Percentiles rank a stretch among this genome's conserved stretches.
phyloP scores from a whole-genome alignment of 305 asterid genomes.

The Fraxinus latifolia region DNA sequence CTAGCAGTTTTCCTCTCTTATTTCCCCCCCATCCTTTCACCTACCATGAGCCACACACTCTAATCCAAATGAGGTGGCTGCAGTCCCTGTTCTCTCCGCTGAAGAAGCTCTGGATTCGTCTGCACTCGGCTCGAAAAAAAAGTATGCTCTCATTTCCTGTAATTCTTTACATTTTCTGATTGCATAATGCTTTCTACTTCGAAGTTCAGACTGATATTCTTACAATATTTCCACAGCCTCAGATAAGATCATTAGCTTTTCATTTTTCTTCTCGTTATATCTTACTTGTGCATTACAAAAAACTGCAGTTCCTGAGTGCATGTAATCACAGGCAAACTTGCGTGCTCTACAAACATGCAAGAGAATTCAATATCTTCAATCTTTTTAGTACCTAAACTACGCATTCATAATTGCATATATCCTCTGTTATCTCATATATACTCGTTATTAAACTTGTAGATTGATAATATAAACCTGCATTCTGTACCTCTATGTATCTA shows the following conservation, averaged over 20 bases:
- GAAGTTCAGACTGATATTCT: background rate
- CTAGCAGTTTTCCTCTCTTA: constrained; percentile 30
- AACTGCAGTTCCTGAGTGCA: background rate
- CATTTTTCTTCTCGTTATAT: background rate
- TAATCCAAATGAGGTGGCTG: constrained; percentile 80
- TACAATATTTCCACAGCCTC: background rate
- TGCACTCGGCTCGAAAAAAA: constrained; percentile 67
- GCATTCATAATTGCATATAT: background rate
- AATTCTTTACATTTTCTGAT: background rate
- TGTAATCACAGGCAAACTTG: background rate
- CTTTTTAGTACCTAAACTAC: background rate
- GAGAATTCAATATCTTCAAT: background rate
- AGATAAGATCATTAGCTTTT: background rate
- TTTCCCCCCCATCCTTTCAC: constrained; percentile 31
- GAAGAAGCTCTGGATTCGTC: constrained; percentile 81
- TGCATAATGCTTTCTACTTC: background rate
- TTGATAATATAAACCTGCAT: background rate
- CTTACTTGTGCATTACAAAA: background rate
- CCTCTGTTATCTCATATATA: background rate
- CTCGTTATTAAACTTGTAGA: background rate
- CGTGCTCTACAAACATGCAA: background rate
- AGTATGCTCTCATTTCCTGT: constrained; percentile 37
- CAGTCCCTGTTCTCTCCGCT: constrained; percentile 88
- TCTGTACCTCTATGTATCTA: background rate
- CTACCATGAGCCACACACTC: constrained; percentile 49